Percentiles rank a stretch among this genome's conserved stretches.
These are phyloP conservation scores for Sisymbrium altissimum DNA, from an alignment of 345 rosid species.

Conservation along the genomic window DNA sequence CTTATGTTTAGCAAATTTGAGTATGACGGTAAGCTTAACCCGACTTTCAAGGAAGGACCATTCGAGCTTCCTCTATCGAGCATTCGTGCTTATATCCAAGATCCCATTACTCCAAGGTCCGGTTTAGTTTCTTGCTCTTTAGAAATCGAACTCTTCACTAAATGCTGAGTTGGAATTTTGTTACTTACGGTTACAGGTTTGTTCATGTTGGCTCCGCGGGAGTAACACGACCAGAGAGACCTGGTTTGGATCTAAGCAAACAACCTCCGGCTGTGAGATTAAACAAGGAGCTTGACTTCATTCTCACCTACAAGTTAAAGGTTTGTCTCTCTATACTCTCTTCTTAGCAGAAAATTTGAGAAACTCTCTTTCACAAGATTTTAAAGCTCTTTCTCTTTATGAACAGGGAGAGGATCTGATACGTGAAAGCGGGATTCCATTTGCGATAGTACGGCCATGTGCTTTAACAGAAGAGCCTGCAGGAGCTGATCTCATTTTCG, in stretches of 20 bases:
- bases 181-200: slow-evolving; percentile 46
- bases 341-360: neutral
- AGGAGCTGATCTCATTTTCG: slow-evolving; percentile 89
- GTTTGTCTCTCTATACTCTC: slow-evolving; percentile 32
- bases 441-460: slow-evolving; percentile 82
- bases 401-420: slow-evolving; percentile 81
- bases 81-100: slow-evolving; percentile 62
- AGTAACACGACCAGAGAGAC: slow-evolving; percentile 91
- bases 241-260: slow-evolving; percentile 86
- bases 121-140: neutral
- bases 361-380: neutral
- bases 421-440: slow-evolving; percentile 87
- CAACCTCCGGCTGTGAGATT: slow-evolving; percentile 98
- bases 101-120: slow-evolving; percentile 82
- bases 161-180: neutral
- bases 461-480: slow-evolving; percentile 97
- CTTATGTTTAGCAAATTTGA: slow-evolving; percentile 98
- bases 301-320: slow-evolving; percentile 88
- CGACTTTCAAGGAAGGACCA: slow-evolving; percentile 76
- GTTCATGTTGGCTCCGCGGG: slow-evolving; percentile 95
- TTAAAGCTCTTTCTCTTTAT: neutral
- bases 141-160: neutral
- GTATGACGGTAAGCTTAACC: slow-evolving; percentile 90
- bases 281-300: slow-evolving; percentile 88
- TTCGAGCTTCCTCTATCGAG: slow-evolving; percentile 79